Evolutionary conservation across 805 yeast genomes (phyloP).

Genomic region (Yarrowia keelungensis): DNA sequence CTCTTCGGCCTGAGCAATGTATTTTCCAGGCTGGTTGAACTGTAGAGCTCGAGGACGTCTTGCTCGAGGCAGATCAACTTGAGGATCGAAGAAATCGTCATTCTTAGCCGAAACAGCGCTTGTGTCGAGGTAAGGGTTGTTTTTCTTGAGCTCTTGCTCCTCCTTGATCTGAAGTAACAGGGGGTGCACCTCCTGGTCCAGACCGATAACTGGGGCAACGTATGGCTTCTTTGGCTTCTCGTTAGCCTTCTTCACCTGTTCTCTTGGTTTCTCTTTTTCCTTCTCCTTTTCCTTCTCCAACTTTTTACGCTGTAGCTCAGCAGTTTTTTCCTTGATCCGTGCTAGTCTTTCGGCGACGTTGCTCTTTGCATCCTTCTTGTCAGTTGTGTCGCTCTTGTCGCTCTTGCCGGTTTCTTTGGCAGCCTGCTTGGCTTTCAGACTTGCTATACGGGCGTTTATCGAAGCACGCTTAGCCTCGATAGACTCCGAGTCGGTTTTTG

Average conservation of each 20-base stretch:
- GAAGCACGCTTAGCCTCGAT: constrained; percentile 29
- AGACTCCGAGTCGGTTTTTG: constrained; percentile 21
- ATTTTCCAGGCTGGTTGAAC: constrained; percentile 71
- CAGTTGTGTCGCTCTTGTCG: constrained; percentile 1
- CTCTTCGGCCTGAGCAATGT: constrained; percentile 60
- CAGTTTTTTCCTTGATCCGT: constrained; percentile 21
- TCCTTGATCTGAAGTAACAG: constrained; percentile 23
- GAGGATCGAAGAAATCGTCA: constrained; percentile 27
- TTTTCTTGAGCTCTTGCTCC: constrained; percentile 32
- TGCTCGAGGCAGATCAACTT: constrained; percentile 25
- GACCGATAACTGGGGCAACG: constrained; percentile 19
- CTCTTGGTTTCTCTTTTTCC: background rate
- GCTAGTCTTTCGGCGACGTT: constrained; percentile 20
- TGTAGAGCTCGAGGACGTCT: constrained; percentile 49
- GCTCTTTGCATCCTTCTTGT: constrained; percentile 8
- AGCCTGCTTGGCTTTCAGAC: constrained; percentile 7
- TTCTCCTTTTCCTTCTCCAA: constrained; percentile 3
- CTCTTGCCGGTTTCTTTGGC: constrained; percentile 4
- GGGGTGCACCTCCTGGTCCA: constrained; percentile 32
- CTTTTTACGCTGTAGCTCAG: constrained; percentile 13
- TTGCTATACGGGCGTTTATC: constrained; percentile 2
- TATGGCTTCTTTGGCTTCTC: background rate
- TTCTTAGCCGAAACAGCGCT: background rate
- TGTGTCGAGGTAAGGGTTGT: constrained; percentile 15
- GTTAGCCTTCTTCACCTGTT: background rate